A percentile compares a stretch with the other conserved stretches of the same genome.
Evolutionary conservation across 805 yeast species (phyloP).

Genomic region (Zygosaccharomyces bisporus): DNA sequence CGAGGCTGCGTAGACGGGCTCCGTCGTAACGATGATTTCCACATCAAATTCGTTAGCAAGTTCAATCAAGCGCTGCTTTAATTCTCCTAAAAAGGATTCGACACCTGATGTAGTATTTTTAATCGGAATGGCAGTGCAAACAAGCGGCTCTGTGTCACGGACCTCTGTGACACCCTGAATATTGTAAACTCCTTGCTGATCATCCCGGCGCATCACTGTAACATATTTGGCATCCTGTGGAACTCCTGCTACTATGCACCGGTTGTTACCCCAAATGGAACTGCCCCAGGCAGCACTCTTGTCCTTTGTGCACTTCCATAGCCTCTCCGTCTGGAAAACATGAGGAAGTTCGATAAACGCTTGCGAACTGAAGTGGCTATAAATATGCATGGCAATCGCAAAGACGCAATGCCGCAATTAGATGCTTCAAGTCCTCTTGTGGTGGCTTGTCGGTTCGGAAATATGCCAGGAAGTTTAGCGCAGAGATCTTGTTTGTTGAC

Average conservation of each 20-base stretch:
- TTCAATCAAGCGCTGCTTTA: constrained; percentile 8
- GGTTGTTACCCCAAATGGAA: constrained; percentile 3
- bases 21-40: constrained; percentile 18
- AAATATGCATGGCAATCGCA: constrained; percentile 10
- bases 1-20: constrained; percentile 7
- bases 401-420: constrained; percentile 3
- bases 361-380: constrained; percentile 12
- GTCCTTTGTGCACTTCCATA: constrained; percentile 14
- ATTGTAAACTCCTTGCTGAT: constrained; percentile 4
- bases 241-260: constrained; percentile 4
- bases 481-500: background rate
- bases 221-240: constrained; percentile 9
- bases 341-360: constrained; percentile 17
- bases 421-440: constrained; percentile 5
- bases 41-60: constrained; percentile 20
- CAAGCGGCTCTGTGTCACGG: constrained; percentile 12
- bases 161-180: constrained; percentile 14
- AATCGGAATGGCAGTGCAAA: constrained; percentile 7
- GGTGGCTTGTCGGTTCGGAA: background rate
- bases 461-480: background rate
- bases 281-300: constrained; percentile 5
- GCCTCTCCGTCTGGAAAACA: constrained; percentile 15
- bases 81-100: constrained; percentile 2
- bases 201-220: constrained; percentile 6
- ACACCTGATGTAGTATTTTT: background rate